These are phyloP conservation scores for Tulasnella sp. DNA, from an alignment of 768 basidiomycete species.

Conservation along the genomic window DNA sequence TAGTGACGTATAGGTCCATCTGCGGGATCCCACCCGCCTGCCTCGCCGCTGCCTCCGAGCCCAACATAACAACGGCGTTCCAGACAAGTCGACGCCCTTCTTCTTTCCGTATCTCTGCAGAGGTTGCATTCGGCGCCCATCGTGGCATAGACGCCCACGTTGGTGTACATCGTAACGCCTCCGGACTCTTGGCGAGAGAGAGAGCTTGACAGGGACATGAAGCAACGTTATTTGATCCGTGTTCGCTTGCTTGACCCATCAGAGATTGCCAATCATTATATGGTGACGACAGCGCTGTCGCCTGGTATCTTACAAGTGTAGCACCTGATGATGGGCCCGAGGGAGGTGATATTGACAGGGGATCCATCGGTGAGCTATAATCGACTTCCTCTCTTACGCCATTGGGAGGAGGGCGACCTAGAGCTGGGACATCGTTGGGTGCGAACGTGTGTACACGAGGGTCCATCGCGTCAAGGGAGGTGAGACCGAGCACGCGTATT, in stretches of 20 bases:
- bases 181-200: background rate
- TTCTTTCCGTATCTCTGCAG: conserved; percentile 14
- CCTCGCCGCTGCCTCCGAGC: background rate
- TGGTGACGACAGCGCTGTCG: no score
- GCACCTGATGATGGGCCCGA: no score
- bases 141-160: conserved; percentile 16
- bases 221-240: no score
- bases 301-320: no score
- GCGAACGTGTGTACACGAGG: conserved; percentile 8
- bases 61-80: conserved; percentile 15
- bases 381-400: background rate
- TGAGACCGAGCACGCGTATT: conserved; percentile 6
- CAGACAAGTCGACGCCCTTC: conserved; percentile 17
- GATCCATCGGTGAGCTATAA: no score
- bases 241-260: no score
- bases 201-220: conserved; percentile 9
- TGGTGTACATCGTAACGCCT: background rate
- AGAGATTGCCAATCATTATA: no score
- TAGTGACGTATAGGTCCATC: conserved; percentile 10
- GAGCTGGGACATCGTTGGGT: conserved; percentile 1
- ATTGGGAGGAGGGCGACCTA: background rate
- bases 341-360: no score
- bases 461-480: conserved; percentile 15
- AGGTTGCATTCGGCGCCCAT: conserved; percentile 9
- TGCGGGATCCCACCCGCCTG: conserved; percentile 3